These are phyloP conservation scores for Acanthamoeba royreba DNA, from an alignment of 208 protist genomes.

Conservation along the genomic window DNA sequence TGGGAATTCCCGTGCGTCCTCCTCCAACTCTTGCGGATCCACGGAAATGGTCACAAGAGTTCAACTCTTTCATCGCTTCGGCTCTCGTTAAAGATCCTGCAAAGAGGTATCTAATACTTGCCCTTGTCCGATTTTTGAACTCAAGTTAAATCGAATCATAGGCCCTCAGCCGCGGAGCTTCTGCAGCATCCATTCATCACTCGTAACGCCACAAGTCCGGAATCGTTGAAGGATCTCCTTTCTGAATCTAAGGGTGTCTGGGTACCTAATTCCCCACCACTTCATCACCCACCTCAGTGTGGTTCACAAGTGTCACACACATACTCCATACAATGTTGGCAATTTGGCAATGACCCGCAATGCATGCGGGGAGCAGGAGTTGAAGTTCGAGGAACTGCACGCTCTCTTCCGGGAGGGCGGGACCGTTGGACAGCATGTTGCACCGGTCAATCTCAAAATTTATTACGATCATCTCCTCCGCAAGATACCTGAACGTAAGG, in stretches of 20 bases:
- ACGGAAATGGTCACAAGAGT: neutral
- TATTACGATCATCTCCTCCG: neutral
- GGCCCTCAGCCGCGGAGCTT: neutral
- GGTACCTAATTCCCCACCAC: neutral
- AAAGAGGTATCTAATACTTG: neutral
- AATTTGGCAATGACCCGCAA: neutral
- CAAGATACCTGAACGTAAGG: neutral
- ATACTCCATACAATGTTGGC: neutral
- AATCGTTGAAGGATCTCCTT: neutral
- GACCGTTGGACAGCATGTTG: neutral
- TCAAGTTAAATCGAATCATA: too few species aligned
- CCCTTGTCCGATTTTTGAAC: too few species aligned
- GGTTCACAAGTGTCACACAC: neutral
- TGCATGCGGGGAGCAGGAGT: neutral
- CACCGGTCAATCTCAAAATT: neutral
- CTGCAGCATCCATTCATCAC: neutral
- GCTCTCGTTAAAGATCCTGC: slow-evolving; percentile 1
- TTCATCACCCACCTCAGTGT: neutral
- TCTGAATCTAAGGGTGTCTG: neutral
- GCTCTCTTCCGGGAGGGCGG: neutral
- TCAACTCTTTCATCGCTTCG: slow-evolving; percentile 22
- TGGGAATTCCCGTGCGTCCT: neutral
- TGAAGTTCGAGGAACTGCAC: neutral
- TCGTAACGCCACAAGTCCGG: neutral
- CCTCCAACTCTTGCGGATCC: slow-evolving; percentile 12